Base-by-base conservation (phyloP, 805 yeast species). In the Barnettozyma wickerhamii region DNA sequence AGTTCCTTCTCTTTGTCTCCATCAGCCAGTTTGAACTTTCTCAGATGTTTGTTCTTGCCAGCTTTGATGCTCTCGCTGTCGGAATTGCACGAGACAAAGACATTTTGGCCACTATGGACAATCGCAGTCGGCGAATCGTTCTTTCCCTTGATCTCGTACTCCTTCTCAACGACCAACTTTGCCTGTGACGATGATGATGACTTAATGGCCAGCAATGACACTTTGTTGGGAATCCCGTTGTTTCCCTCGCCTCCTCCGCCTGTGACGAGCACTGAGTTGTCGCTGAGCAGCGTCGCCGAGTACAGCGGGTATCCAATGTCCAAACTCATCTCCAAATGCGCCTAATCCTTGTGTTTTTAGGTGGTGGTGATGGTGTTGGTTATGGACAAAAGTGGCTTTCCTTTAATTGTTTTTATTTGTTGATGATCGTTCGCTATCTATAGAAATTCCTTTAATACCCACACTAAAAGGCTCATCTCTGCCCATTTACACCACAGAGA, bases 181-280 rank as follows among this genome's bases (percentile, higher is more conserved):
- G 24, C 28, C 10, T 17, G 26, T n/a, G n/a, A n/a, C n/a, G n/a
- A n/a, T n/a, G 41, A 71, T 70, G 26, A 67, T 68, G 41, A 79
- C 52, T 77, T 74, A 34, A 84, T 68, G 35, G 74, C 63, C 31
- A 84, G 59, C 2, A 83, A 82, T 4, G 89, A 78, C 47, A 91
- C 66, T 58, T 84, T 87, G 62, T 91, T 91, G 30, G 90, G 84
- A 41, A 88, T 79, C 23, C 95, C 96, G 54, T 87, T 83, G 55
- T 80, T 81, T 9, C 95, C 95, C 59, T 87, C 95, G 19, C 97
- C 98, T 23, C 97, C 97, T 33, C 99, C 99, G 31, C 99, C 99
- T 3, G 88, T 79, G 21, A 83, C 83, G 36, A 89, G 60, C 20
- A 90, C 59, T 2, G 80, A 74, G 45, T 68, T 64, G 47, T 79